A percentile compares a stretch with the other conserved stretches of the same genome.
Conservation (phyloP, 139 green algal species). For the Zygnema circumcarinatum region DNA sequence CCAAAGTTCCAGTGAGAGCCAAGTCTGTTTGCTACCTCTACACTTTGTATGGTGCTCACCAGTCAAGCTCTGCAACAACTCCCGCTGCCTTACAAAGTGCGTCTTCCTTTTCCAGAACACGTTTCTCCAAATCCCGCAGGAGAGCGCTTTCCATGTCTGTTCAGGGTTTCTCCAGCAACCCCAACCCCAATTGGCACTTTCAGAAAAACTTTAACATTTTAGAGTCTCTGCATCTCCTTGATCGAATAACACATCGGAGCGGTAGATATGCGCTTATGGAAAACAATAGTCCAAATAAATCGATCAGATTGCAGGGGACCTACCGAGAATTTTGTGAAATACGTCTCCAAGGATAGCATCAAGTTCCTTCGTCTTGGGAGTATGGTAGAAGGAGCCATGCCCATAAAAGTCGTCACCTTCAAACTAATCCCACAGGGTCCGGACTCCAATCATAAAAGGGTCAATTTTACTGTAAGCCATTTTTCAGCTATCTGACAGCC, state of each 20-base stretch:
- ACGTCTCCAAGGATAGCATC: constrained; percentile 53
- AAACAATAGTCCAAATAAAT: neutral
- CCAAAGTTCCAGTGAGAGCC: no score
- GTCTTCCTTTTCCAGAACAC: constrained; percentile 17
- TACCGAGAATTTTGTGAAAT: constrained; percentile 61
- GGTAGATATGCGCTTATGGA: neutral
- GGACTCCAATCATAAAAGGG: constrained; percentile 20
- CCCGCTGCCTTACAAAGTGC: constrained; percentile 21
- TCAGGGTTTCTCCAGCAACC: neutral
- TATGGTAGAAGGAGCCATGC: constrained; percentile 52
- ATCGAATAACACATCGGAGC: neutral
- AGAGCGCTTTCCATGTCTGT: constrained; percentile 56
- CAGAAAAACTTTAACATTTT: neutral
- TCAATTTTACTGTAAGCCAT: neutral
- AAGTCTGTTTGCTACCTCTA: no score
- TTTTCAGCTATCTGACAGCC: neutral
- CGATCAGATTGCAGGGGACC: neutral
- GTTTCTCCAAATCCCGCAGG: constrained; percentile 44
- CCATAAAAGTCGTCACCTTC: constrained; percentile 49
- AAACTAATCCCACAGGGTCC: constrained; percentile 53
- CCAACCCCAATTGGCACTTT: no score
- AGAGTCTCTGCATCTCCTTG: neutral
- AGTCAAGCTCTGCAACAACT: constrained; percentile 52
- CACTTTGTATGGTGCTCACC: no score
- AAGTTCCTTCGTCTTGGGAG: constrained; percentile 42